Base-by-base conservation (phyloP, 495 filamentous ascomycete genomes). In the Daldinia caldariorum region DNA sequence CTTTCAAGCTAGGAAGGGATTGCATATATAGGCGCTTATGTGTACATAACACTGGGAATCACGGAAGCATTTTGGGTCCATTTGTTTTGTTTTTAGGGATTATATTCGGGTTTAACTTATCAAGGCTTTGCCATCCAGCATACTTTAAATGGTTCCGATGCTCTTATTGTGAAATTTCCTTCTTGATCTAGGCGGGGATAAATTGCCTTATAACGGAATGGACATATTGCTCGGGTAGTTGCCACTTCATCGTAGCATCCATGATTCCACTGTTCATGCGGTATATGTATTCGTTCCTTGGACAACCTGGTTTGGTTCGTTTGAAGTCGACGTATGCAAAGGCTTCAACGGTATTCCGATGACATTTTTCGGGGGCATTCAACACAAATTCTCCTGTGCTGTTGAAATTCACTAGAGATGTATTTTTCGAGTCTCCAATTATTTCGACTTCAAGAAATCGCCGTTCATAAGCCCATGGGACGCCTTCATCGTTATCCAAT, bases 301-400 rank as follows among this genome's bases (percentile, higher is more conserved):
- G 76, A 31, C 1, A 39, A 4, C 65, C 66, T 0, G 74, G 71
- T 10, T 29, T 38, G 9, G 59, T 41, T 5, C 71, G 54, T 43
- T 74, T n/a, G 37, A 62, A 66, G 59, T 83, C 78, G 55, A 83
- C 69, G 54, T 83, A 83, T 20, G 74, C 77, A 34, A 83, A 70
- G 58, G 74, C 75, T 26, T 66, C 34, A 8, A 77, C 53, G 1
- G 41, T 69, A 22, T 73, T 41, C 26, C 26, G 26, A 26, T n/a
- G 16, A 6, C 16, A 0, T 31, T 26, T 64, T 3, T 54, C 55
- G 4, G 9, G 34, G 14, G 22, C 13, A 9, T 10, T 34, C 14
- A 16, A 20, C 8, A 3, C 8, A 50, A 8, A 4, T 12, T 22
- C 3, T n/a, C 20, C 41, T 6, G 12, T 9, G 8, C 4, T 45